These are phyloP conservation scores for Irpex lacteus DNA, from an alignment of 1,284 basidiomycete genomes.

Conservation along the genomic window DNA sequence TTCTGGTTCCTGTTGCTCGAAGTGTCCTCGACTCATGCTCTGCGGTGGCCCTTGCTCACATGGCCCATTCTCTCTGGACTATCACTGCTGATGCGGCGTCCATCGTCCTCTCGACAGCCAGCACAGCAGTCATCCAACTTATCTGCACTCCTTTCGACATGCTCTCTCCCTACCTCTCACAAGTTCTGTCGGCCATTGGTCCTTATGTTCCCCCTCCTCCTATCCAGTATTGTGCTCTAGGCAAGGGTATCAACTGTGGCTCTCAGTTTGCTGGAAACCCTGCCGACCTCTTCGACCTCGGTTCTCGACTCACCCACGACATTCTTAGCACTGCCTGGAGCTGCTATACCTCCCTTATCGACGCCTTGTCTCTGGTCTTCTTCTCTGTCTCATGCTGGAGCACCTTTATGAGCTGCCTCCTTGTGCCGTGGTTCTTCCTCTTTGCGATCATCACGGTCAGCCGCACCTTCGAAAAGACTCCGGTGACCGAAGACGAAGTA, in stretches of 20 bases:
- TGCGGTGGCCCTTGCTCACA: constrained; percentile 18
- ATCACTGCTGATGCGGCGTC: background rate
- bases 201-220: background rate
- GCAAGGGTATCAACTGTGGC: background rate
- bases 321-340: background rate
- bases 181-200: background rate
- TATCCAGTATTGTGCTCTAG: background rate
- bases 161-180: background rate
- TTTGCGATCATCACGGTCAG: too few species aligned
- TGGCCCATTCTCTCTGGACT: background rate
- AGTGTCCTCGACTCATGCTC: constrained; percentile 40
- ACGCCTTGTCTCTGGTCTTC: background rate
- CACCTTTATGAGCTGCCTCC: background rate
- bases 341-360: background rate
- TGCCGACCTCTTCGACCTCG: background rate
- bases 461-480: too few species aligned
- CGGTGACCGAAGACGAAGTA: too few species aligned
- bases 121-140: background rate
- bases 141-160: background rate
- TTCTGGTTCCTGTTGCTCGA: constrained; percentile 36
- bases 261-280: background rate
- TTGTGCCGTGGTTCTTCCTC: too few species aligned
- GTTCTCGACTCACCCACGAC: background rate
- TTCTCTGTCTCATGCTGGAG: background rate
- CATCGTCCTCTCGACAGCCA: background rate